Evolutionary conservation across 1,139 yeast species (phyloP).

Genomic region (Saccharomyces hybrid): DNA sequence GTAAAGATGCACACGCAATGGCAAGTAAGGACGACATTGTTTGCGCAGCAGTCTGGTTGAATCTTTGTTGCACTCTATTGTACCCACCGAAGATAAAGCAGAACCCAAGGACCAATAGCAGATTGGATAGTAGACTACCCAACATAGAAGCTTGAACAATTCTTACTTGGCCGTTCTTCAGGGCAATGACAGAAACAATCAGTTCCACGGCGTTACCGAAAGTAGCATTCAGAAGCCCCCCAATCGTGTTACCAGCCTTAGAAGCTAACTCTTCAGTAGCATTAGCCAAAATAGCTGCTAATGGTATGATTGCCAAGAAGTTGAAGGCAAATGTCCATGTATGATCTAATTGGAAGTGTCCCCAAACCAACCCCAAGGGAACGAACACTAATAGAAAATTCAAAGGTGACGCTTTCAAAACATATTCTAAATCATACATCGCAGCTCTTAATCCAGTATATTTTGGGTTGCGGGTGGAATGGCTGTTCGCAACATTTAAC

Average conservation of each 20-base stretch:
- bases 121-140: slow-evolving; percentile 83
- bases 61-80: slow-evolving; percentile 74
- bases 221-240: slow-evolving; percentile 90
- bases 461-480: slow-evolving; percentile 6
- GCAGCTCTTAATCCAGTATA: slow-evolving; percentile 7
- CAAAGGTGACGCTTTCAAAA: slow-evolving; percentile 61
- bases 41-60: slow-evolving; percentile 94
- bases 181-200: slow-evolving; percentile 86
- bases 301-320: slow-evolving; percentile 83
- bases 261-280: slow-evolving; percentile 90
- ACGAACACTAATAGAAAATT: slow-evolving; percentile 73
- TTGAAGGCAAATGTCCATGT: slow-evolving; percentile 61
- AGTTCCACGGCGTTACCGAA: slow-evolving; percentile 93
- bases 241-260: slow-evolving; percentile 79
- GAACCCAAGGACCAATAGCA: slow-evolving; percentile 86
- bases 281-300: slow-evolving; percentile 81
- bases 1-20: slow-evolving; percentile 75
- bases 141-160: slow-evolving; percentile 96
- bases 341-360: slow-evolving; percentile 43
- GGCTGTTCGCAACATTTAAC: slow-evolving; percentile 5
- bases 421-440: slow-evolving; percentile 20
- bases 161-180: slow-evolving; percentile 75
- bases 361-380: slow-evolving; percentile 79
- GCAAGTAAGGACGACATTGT: slow-evolving; percentile 94
- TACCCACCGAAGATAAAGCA: slow-evolving; percentile 92